phyloP scores from a whole-genome alignment of 2,329 filamentous ascomycete genomes.

The Botrytis pseudocinerea region DNA sequence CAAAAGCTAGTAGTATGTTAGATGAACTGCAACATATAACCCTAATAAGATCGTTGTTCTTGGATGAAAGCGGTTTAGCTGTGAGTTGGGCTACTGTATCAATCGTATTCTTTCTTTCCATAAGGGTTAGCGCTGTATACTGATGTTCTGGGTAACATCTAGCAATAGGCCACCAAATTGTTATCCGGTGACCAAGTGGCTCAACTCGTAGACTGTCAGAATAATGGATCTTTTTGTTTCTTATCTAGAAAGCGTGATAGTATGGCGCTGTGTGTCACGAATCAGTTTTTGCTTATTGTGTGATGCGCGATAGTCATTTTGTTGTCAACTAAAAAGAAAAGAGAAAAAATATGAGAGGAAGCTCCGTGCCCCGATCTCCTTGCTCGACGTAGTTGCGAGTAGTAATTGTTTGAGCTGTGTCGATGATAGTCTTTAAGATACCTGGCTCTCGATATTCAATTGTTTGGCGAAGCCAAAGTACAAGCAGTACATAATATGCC shows the following conservation, averaged over 20 bases:
- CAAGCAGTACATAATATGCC: background rate
- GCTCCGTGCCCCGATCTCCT: background rate
- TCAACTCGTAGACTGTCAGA: background rate
- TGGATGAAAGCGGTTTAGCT: background rate
- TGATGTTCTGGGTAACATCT: background rate
- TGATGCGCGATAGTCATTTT: background rate
- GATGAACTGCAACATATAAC: background rate
- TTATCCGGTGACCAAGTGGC: background rate
- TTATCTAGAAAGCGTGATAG: background rate
- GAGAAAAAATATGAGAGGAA: background rate
- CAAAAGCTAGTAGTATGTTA: background rate
- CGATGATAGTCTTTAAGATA: background rate
- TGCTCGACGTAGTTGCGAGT: background rate
- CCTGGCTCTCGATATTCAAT: background rate
- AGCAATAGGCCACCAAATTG: background rate
- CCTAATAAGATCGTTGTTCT: background rate
- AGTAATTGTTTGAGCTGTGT: background rate
- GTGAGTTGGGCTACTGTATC: background rate
- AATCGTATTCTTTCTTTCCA: background rate
- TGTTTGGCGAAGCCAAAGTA: background rate
- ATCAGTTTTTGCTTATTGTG: background rate
- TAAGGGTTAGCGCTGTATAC: background rate
- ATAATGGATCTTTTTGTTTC: background rate
- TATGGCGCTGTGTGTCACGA: background rate
- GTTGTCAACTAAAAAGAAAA: background rate